Percentiles rank a stretch among this genome's conserved stretches.
Conservation (phyloP, 2,329 filamentous ascomycete species). For the Ceratocystis albifundus region DNA sequence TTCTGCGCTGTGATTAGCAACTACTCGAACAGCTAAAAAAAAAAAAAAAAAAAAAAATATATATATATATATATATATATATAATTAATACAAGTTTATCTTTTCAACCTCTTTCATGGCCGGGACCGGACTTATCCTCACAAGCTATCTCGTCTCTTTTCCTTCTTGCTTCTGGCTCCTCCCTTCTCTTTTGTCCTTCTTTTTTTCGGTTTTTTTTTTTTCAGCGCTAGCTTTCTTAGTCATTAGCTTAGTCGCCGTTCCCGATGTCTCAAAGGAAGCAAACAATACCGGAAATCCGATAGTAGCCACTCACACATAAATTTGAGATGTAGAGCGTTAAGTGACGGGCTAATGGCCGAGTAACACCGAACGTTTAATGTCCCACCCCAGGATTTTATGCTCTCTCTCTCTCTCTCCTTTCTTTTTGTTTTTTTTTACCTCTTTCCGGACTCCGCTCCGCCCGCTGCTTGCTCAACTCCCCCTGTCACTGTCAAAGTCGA, state of each 20-base stretch:
- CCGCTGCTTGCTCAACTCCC: not conserved
- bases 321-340: not conserved
- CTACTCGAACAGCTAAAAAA: not conserved
- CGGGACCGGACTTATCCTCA: not conserved
- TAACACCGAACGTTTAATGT: not conserved
- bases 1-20: not conserved
- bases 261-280: constrained; percentile 4
- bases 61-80: no score
- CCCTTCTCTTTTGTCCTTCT: not conserved
- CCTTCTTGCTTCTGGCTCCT: not conserved
- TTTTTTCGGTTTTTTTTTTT: not conserved
- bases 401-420: no score
- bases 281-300: constrained; percentile 12
- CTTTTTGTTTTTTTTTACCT: not conserved
- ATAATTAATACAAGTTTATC: not conserved
- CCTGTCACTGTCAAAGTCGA: not conserved
- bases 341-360: not conserved
- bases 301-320: not conserved
- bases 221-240: not conserved
- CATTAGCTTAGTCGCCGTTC: constrained; percentile 4
- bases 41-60: no score
- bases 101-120: not conserved
- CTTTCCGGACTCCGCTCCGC: constrained; percentile 7
- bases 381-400: not conserved
- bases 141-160: not conserved